Base-by-base conservation (phyloP, 495 filamentous ascomycete genomes). In the Clohesyomyces aquaticus region DNA sequence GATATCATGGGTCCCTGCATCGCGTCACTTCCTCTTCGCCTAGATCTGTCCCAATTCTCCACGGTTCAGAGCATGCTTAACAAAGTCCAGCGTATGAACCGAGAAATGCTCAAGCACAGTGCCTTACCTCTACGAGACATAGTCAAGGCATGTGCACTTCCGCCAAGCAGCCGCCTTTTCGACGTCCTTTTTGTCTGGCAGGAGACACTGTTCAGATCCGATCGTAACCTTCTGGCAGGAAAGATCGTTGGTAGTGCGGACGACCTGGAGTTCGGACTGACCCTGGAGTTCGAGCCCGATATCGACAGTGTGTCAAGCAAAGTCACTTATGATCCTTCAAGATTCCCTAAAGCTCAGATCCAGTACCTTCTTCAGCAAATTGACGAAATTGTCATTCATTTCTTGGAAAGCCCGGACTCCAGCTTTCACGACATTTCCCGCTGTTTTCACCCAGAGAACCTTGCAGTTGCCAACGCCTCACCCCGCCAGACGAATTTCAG, bases 171-270 rank as follows among this genome's bases (percentile, higher is more conserved):
- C 27, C 70, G 68, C 6, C 72, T 91, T 2, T 93, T 90, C 61
- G 87, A 93, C 55, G 81, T 85, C 0, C 77, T 93, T 1, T 79
- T 93, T 50, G 85, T 91, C 4, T 95, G 91, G 79, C 91, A 95
- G 61, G 85, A 93, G 70, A 86, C 84, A 1, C 73, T 86, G 10
- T 68, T 80, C 41, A 77, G 71, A 16, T 69, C 75, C 14, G 69
- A 74, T 12, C 65, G 69, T 0, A 59, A 63, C 1, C 42, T 63
- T 19, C 51, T 64, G 11, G 26, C 66, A 8, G 78, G 91, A 12
- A 66, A 53, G 21, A 74, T 85, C 52, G 71, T 85, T 1, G 79
- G 78, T 51, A 81, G 82, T 49, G 77, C 75, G 11, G 91, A 94
- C 65, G 81, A 81, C 52, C 77, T 92, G 28, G 91, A 93, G 68